Base-by-base conservation (phyloP, 164 flowering plant genomes). In the Platanus orientalis region DNA sequence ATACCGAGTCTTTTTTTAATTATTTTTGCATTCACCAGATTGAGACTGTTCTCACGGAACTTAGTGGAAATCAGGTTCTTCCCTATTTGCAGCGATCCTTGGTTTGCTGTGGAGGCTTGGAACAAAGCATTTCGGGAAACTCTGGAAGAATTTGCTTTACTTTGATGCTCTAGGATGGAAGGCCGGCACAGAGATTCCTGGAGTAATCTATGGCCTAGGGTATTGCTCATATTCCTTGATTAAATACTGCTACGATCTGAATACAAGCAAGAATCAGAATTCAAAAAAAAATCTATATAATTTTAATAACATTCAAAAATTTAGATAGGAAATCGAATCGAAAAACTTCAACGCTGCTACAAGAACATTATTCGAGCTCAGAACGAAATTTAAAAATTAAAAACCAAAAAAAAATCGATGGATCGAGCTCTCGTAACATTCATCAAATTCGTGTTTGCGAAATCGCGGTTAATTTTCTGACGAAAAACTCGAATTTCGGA, bases 221-320 rank as follows among this genome's bases (percentile, higher is more conserved):
- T 62, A 69, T 74, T 84, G 72, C 88, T 88, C 98, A 92, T 92
- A 34, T 76, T 84, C 76, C 61, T 66, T 61, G 34, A 60, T 44
- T 53, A 56, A 42, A 3, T 60, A 40, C 59, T 52, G 29, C 2
- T 19, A 32, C 27, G 58, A 20, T 5, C 57, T 47, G 55, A 57
- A 62, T 6, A 48, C 30, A 60, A 5, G 2, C 60, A 60, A 60
- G 49, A 44, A 61, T 60, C 54, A 45, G 36, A 67, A 1, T 54
- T 19, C 23, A 7, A 19, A 13, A 45, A 9, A 7, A 19, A 16
- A 44, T 23, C 1, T 14, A 42, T 2, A 7, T 4, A 17, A 42
- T 36, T 36, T 36, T 36, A 36, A 36, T 36, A 36, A 36, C 42
- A 36, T 1, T 36, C 12, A 7, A 36, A 0, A 36, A 4, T 4